phyloP scores from a whole-genome alignment of 345 rosid genomes.

The Noccaea caerulescens region DNA sequence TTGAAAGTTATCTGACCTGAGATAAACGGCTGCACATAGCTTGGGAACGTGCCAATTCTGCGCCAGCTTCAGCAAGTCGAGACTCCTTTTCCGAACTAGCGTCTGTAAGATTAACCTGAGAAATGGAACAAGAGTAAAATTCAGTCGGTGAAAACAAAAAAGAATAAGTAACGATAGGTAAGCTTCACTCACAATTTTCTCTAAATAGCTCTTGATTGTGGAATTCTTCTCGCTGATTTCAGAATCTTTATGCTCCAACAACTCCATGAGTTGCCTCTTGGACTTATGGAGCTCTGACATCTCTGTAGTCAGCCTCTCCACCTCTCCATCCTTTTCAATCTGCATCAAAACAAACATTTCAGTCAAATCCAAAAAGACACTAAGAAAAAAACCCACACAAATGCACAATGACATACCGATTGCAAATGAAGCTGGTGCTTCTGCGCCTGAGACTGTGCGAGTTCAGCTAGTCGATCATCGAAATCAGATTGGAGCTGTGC shows the following conservation, averaged over 20 bases:
- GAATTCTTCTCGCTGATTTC: constrained; percentile 82
- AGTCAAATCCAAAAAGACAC: neutral
- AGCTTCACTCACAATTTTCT: constrained; percentile 65
- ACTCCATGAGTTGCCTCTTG: constrained; percentile 79
- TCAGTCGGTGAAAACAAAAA: neutral
- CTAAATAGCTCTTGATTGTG: constrained; percentile 69
- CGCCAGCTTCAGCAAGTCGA: constrained; percentile 62
- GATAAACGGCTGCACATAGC: constrained; percentile 70
- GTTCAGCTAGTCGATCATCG: constrained; percentile 64
- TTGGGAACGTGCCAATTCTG: constrained; percentile 68
- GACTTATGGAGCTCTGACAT: constrained; percentile 78
- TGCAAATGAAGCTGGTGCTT: constrained; percentile 86
- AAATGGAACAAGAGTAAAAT: neutral
- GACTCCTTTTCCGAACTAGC: constrained; percentile 68
- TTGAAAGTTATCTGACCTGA: constrained; percentile 64
- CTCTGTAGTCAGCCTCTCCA: constrained; percentile 73
- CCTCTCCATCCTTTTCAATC: constrained; percentile 86
- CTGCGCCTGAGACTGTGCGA: constrained; percentile 73
- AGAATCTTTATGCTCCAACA: constrained; percentile 81
- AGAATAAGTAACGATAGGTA: neutral
- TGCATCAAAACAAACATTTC: constrained; percentile 31
- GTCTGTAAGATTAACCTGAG: constrained; percentile 74
- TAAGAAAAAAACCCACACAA: constrained; percentile 8
- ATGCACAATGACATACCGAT: constrained; percentile 46
- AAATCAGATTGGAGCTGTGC: constrained; percentile 71